These are phyloP conservation scores for Colletotrichum orbiculare DNA, from an alignment of 2,329 filamentous ascomycete genomes.

Conservation along the genomic window DNA sequence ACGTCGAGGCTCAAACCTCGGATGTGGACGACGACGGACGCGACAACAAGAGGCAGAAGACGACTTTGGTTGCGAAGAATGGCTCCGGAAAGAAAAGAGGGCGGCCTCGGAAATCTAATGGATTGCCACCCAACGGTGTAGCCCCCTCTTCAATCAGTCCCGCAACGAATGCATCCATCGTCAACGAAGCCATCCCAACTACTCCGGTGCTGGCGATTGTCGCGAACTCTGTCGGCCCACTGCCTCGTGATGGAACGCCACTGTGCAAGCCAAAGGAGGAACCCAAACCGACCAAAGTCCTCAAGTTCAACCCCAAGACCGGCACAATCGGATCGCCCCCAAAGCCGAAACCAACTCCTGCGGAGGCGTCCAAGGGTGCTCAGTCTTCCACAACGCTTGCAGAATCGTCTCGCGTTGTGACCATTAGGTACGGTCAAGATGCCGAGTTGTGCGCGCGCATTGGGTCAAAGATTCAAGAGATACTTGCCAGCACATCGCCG, in stretches of 20 bases:
- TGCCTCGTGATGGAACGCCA: neutral
- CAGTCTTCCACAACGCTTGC: constrained; percentile 19
- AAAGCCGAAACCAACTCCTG: constrained; percentile 56
- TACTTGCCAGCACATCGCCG: constrained; percentile 56
- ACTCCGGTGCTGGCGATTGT: neutral
- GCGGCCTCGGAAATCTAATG: constrained; percentile 40
- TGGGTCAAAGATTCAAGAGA: constrained; percentile 71
- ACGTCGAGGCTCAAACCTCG: constrained; percentile 26
- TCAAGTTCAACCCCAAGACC: constrained; percentile 69
- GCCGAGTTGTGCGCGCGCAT: constrained; percentile 57
- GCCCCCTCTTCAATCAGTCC: constrained; percentile 38
- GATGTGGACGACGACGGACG: constrained; percentile 32
- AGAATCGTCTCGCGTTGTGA: constrained; percentile 25
- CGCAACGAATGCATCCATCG: neutral
- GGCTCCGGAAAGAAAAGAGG: constrained; percentile 38
- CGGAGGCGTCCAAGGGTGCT: constrained; percentile 30
- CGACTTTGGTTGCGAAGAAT: constrained; percentile 31
- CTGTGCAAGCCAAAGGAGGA: constrained; percentile 7
- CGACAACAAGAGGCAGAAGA: constrained; percentile 42
- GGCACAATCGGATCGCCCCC: constrained; percentile 73
- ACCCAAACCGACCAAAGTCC: constrained; percentile 49
- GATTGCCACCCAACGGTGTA: constrained; percentile 38
- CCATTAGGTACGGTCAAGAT: constrained; percentile 43
- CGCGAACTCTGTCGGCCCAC: too few species aligned
- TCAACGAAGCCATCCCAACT: constrained; percentile 10